Evolutionary conservation across 495 filamentous ascomycete genomes (phyloP), one percentile per base, ranked within the genome.

Genomic region (Apiosordaria backusii): DNA sequence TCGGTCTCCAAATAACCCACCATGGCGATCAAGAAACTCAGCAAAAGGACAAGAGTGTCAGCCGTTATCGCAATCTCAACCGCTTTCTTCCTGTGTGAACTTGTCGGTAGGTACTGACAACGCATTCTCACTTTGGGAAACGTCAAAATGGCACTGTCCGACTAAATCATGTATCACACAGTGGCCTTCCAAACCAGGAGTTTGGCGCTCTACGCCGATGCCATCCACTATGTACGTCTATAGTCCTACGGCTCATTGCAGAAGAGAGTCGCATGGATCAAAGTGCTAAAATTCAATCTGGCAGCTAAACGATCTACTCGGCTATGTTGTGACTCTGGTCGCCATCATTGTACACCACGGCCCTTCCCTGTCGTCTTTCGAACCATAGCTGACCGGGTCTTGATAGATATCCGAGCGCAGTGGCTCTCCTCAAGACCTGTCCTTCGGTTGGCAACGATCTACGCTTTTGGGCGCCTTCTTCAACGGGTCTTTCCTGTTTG

Each of bases 401-500:
- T 9, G 25, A 1, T 55, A 84, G 81, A 78, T 83, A 25, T 82
- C 81, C 0, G 77, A 82, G 62, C 70, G 70, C 6, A 71, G 67
- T 60, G 67, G 75, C 7, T 77, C 77, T 10, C 82, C 79, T 16
- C 71, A 76, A 62, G 76, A 75, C 52, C 72, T 81, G 24, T 80
- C 79, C 1, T 78, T 74, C 63, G 79, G 93, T 79, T 98, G 94
- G 94, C 92, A 96, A 84, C 90, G 94, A 26, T 92, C 94, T 4
- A 89, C 93, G 74, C 89, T 94, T 1, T 84, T 98, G 2, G 94
- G 94, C 70, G 92, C 94, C n/a, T 85, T 98, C 66, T 88, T 96
- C 72, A 98, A 98, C 72, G 94, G 94, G 27, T 90, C 96, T n/a
- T 97, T 97, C 75, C 84, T 98, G 62, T 85, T 97, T 61, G 93